phyloP scores from a whole-genome alignment of 148 eudicot genomes.

The Rhododendron kiyosumense region DNA sequence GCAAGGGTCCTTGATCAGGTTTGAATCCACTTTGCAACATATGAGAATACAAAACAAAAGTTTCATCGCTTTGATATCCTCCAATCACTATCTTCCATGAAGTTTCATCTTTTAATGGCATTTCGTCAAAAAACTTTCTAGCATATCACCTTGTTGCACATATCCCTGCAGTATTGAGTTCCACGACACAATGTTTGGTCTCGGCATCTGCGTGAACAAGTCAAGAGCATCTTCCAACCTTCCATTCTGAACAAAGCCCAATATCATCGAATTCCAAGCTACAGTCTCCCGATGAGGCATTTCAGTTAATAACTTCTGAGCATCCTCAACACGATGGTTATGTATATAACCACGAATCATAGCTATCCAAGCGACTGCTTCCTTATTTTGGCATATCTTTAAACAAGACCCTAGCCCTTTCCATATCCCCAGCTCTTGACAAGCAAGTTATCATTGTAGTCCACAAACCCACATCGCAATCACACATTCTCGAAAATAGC shows the following conservation, averaged over 20 bases:
- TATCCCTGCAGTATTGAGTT: constrained; percentile 47
- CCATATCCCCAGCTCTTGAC: constrained; percentile 37
- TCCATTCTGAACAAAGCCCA: constrained; percentile 45
- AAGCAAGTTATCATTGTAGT: constrained; percentile 53
- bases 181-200: constrained; percentile 39
- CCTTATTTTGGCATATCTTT: constrained; percentile 50
- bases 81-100: constrained; percentile 57
- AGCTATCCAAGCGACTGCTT: constrained; percentile 49
- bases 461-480: constrained; percentile 54
- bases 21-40: constrained; percentile 37
- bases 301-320: constrained; percentile 34
- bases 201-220: constrained; percentile 47
- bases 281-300: constrained; percentile 55
- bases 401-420: constrained; percentile 43
- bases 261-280: constrained; percentile 58
- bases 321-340: constrained; percentile 39
- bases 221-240: constrained; percentile 44
- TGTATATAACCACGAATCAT: constrained; percentile 50
- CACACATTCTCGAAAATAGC: constrained; percentile 41
- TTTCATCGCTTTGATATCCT: constrained; percentile 40
- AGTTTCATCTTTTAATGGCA: constrained; percentile 34
- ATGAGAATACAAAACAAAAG: constrained; percentile 24
- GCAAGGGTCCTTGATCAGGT: constrained; percentile 49
- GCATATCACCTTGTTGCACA: constrained; percentile 43
- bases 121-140: constrained; percentile 28